Evolutionary conservation across 2,329 filamentous ascomycete species (phyloP), one percentile per base, ranked within the genome.

Genomic region (Pseudomassariella vexata): DNA sequence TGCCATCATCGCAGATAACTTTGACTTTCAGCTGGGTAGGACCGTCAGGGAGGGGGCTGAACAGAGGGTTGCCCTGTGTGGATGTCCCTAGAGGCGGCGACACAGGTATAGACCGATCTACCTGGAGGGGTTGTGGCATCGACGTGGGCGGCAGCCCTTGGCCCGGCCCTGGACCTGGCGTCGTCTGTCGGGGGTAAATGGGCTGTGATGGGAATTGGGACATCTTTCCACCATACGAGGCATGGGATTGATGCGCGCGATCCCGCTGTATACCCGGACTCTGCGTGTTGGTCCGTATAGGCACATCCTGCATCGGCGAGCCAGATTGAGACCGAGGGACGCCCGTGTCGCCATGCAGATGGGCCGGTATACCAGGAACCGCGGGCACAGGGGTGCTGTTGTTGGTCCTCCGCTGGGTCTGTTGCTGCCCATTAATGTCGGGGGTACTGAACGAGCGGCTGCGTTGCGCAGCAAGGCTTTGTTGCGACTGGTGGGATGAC

Each of bases 371-470:
- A 5, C 84, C 82, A 6, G 84, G 84, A 9, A 89, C 82, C 9
- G 76, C 76, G 5, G 84, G 84, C 5, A 87, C 73, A 54, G 38
- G 63, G 55, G 46, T 56, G 55, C 65, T 71, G 54, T 59, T 68
- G 57, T 75, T 73, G 42, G 69, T 64, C 32, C 65, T 57, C 51
- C 76, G 67, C 41, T 78, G 69, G 51, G 70, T 66, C 29, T 70
- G 70, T 41, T 73, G 70, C 32, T 79, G 74, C 32, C 74, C 80
- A 44, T 94, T 86, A 47, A 95, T 95, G 55, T 96, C 89, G 6
- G 92, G 90, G 41, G 89, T 95, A 62, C 90, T 96, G 50, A 94
- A 94, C 22, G 89, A 95, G 42, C 92, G 77, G 62, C 85, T 82
- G 44, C 88, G 75, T 53, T 86, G 80, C 41, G 80, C 64, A 53